Conservation (phyloP, 352 stramenopile genomes). For the Phytophthora lateralis region DNA sequence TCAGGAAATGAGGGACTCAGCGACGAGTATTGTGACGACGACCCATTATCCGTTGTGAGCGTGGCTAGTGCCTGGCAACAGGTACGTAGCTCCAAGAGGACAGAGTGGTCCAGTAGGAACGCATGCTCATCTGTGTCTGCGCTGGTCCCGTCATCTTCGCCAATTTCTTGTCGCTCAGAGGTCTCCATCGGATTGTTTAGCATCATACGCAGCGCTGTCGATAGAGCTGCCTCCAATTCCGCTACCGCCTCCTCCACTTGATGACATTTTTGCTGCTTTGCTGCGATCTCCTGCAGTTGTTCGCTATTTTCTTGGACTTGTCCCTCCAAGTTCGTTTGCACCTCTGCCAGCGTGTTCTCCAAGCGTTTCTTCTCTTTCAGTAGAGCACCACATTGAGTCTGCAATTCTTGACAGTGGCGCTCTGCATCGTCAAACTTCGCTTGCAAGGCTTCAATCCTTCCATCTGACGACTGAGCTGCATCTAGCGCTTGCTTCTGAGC, state of each 20-base stretch:
- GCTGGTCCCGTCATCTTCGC: not conserved
- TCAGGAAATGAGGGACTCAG: constrained; percentile 23
- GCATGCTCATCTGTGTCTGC: not conserved
- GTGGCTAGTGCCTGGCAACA: constrained; percentile 31
- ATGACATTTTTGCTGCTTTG: constrained; percentile 26
- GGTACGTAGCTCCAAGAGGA: constrained; percentile 18
- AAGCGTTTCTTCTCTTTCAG: constrained; percentile 20
- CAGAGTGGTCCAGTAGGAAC: constrained; percentile 21
- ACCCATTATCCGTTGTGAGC: constrained; percentile 9
- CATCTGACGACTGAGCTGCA: constrained; percentile 9
- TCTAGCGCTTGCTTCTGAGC: constrained; percentile 21
- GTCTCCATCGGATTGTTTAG: not conserved
- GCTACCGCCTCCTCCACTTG: constrained; percentile 33
- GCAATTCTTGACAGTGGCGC: constrained; percentile 8
- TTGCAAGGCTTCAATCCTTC: constrained; percentile 11
- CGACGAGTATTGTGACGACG: not conserved
- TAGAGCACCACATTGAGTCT: constrained; percentile 15
- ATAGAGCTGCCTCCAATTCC: constrained; percentile 47
- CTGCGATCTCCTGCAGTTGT: constrained; percentile 14
- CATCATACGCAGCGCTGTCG: constrained; percentile 18
- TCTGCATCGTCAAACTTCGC: constrained; percentile 13
- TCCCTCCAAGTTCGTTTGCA: constrained; percentile 22
- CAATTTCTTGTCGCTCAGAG: not conserved
- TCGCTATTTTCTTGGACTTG: constrained; percentile 22
- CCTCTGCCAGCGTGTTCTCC: constrained; percentile 27